A percentile compares a stretch with the other conserved stretches of the same genome.
Conservation (phyloP, 768 basidiomycete species). For the Mrakia frigida region DNA sequence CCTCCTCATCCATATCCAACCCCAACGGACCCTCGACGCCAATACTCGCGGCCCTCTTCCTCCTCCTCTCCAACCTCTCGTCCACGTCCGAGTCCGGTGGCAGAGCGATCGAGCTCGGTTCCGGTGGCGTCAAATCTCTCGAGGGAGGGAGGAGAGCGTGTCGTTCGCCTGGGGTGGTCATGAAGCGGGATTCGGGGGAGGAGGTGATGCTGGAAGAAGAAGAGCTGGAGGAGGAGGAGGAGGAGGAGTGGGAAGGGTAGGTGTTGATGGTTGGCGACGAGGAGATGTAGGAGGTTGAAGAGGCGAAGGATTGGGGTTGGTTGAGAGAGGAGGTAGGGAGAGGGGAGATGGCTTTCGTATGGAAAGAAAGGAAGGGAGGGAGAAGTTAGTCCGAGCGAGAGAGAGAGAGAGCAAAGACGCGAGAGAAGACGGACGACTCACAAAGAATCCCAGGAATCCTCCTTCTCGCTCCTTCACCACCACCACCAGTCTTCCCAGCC, state of each 20-base stretch:
- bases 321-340: neutral
- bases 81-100: neutral
- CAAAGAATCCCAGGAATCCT: neutral
- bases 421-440: neutral
- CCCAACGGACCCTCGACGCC: neutral
- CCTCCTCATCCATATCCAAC: neutral
- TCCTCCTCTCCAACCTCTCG: neutral
- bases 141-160: conserved; percentile 7
- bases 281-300: neutral
- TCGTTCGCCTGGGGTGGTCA: conserved; percentile 13
- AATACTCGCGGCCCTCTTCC: neutral
- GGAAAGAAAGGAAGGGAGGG: neutral
- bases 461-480: neutral
- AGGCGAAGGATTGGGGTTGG: neutral
- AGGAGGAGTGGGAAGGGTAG: neutral
- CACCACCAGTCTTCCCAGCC: neutral
- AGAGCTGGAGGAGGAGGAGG: neutral
- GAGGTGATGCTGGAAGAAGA: neutral
- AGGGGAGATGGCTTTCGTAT: neutral
- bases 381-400: neutral
- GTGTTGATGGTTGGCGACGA: too few relatives aligned
- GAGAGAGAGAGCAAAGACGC: neutral
- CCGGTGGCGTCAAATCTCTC: neutral
- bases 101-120: neutral
- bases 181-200: neutral